Conservation (phyloP, 768 basidiomycete genomes). For the Boletus reticulatus region DNA sequence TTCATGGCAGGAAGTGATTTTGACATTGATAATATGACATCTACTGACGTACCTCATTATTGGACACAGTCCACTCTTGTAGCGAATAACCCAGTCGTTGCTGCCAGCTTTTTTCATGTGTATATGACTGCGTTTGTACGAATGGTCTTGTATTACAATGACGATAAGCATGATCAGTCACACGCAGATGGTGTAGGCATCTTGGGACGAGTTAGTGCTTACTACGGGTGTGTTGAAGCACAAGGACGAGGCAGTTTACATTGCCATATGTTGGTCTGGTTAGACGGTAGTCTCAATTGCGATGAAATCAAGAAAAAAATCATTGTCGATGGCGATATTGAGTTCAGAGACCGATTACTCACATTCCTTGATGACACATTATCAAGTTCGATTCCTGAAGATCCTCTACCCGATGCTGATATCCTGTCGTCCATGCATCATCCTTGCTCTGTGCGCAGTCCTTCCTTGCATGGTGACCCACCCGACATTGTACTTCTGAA, state of each 20-base stretch:
- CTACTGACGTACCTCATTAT: background rate
- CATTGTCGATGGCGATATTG: accelerated
- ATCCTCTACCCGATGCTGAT: background rate
- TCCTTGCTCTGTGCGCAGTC: background rate
- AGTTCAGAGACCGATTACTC: background rate
- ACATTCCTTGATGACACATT: background rate
- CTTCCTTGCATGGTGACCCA: background rate
- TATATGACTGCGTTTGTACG: background rate
- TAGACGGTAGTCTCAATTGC: background rate
- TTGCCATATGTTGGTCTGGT: background rate
- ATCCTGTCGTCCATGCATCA: background rate
- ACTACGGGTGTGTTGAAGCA: background rate
- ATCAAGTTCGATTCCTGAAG: accelerated
- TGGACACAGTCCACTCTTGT: background rate
- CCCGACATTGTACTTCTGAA: background rate
- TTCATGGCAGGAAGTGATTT: background rate
- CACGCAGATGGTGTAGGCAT: no score
- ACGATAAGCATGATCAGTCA: background rate
- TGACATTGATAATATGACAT: background rate
- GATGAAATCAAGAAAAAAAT: background rate
- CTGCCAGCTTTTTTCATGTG: background rate
- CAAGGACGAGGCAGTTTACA: background rate
- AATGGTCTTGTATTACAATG: background rate
- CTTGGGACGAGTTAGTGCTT: no score
- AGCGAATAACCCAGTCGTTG: background rate